Conservation (phyloP, 306 rosid genomes). For the Trichosanthes truncata region DNA sequence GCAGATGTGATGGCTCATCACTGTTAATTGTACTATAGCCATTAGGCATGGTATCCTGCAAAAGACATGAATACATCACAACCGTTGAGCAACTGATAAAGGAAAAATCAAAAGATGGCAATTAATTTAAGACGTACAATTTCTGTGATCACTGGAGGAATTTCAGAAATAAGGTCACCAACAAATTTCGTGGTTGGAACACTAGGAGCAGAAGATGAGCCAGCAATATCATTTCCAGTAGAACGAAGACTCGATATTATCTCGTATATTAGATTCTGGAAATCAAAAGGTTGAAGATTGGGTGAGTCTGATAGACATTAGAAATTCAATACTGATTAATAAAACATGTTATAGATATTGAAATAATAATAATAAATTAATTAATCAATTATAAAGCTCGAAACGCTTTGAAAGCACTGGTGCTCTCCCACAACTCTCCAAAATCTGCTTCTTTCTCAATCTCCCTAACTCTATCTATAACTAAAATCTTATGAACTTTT, state of each 20-base stretch:
- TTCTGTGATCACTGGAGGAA: conserved; percentile 29
- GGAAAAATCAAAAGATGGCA: background rate
- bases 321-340: background rate
- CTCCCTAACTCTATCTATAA: background rate
- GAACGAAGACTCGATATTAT: conserved; percentile 57
- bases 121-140: conserved; percentile 15
- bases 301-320: background rate
- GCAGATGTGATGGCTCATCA: conserved; percentile 33
- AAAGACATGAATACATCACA: conserved; percentile 4
- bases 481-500: background rate
- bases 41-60: conserved; percentile 45
- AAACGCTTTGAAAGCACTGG: background rate
- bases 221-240: conserved; percentile 45
- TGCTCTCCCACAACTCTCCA: background rate
- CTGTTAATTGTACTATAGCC: conserved; percentile 24
- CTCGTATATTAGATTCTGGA: conserved; percentile 56
- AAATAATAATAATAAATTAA: background rate
- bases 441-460: background rate
- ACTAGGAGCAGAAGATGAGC: conserved; percentile 75
- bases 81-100: conserved; percentile 5
- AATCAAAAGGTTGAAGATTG: conserved; percentile 10
- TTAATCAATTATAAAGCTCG: background rate
- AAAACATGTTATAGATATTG: background rate
- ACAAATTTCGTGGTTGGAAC: conserved; percentile 39
- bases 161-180: conserved; percentile 43